These are phyloP conservation scores for Rhodotorula glutinis DNA, from an alignment of 1,284 basidiomycete genomes.

Conservation along the genomic window DNA sequence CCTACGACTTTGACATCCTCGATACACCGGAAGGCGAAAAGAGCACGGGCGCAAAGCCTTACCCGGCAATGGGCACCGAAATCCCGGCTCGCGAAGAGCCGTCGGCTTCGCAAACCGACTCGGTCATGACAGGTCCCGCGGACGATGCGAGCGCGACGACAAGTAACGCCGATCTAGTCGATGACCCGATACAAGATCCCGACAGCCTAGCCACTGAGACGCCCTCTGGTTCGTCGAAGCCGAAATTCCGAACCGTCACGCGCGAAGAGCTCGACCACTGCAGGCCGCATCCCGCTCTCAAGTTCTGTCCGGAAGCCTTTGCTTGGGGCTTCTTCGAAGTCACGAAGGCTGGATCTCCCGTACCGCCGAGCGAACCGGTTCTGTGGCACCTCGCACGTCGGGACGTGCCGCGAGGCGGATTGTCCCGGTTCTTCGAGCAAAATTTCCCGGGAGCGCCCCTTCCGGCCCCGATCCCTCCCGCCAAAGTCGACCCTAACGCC, in stretches of 20 bases:
- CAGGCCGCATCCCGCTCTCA: slow-evolving; percentile 30
- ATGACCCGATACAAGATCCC: not conserved
- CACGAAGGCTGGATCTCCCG: not conserved
- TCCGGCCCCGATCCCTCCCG: not conserved
- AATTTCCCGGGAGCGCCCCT: not conserved
- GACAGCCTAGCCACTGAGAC: not conserved
- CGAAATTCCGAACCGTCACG: slow-evolving; percentile 14
- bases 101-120: not conserved
- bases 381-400: slow-evolving; percentile 1
- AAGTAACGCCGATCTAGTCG: no score
- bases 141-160: not conserved
- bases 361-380: not conserved
- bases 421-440: no score
- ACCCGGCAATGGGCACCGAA: slow-evolving; percentile 8
- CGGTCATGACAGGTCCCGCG: not conserved
- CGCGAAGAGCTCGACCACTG: slow-evolving; percentile 14
- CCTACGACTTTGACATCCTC: slow-evolving; percentile 15
- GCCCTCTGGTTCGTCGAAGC: not conserved
- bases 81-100: no score
- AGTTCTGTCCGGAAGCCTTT: slow-evolving; percentile 22
- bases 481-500: not conserved
- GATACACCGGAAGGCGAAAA: not conserved
- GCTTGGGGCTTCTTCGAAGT: slow-evolving; percentile 26
- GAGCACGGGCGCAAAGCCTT: not conserved
- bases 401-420: no score